phyloP scores from a whole-genome alignment of 2,329 filamentous ascomycete genomes.

The Calonectria honghensis region DNA sequence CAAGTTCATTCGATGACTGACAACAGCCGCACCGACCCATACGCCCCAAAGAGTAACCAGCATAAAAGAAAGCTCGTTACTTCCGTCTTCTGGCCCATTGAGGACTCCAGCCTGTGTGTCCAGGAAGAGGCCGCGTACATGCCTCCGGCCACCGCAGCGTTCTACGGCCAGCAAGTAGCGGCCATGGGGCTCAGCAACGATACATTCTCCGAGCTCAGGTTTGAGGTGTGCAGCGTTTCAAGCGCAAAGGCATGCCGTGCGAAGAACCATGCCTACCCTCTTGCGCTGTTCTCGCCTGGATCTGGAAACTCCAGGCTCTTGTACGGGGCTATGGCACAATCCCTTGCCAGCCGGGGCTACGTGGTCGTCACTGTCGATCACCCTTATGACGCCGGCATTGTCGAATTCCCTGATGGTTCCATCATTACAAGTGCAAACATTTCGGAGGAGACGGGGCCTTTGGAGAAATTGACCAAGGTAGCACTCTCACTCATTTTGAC shows the following conservation, averaged over 20 bases:
- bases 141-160: slow-evolving; percentile 57
- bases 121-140: slow-evolving; percentile 56
- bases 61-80: slow-evolving; percentile 55
- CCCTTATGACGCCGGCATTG: slow-evolving; percentile 65
- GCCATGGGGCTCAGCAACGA: slow-evolving; percentile 56
- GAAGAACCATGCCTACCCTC: slow-evolving; percentile 52
- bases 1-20: slow-evolving; percentile 56
- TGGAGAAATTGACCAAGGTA: slow-evolving; percentile 50
- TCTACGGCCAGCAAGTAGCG: slow-evolving; percentile 54
- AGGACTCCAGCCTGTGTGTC: slow-evolving; percentile 48
- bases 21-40: slow-evolving; percentile 56
- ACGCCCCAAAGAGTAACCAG: slow-evolving; percentile 47
- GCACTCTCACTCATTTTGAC: rapidly evolving
- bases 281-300: slow-evolving; percentile 66
- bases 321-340: slow-evolving; percentile 65
- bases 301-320: slow-evolving; percentile 64
- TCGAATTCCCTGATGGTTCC: slow-evolving; percentile 68
- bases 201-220: slow-evolving; percentile 54
- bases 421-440: slow-evolving; percentile 47
- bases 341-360: slow-evolving; percentile 67
- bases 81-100: slow-evolving; percentile 59
- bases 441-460: slow-evolving; percentile 21
- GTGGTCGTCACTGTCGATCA: slow-evolving; percentile 70
- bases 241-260: slow-evolving; percentile 39
- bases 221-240: slow-evolving; percentile 53